Evolutionary conservation across 352 stramenopile genomes (phyloP).

Genomic region (Phytophthora pluvialis): DNA sequence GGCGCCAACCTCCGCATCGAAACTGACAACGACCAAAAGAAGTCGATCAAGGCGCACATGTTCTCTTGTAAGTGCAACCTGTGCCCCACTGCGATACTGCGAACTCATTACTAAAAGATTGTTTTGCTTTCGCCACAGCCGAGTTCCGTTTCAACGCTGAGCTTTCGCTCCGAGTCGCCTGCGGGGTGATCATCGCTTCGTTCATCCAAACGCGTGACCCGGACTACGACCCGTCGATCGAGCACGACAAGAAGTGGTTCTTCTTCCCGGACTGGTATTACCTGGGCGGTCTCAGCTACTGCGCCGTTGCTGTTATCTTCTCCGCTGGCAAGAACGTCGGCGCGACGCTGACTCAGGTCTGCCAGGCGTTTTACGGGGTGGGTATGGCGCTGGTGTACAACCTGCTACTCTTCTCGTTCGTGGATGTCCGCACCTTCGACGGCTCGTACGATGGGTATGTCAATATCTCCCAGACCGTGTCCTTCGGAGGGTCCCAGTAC

Average conservation of each 20-base stretch:
- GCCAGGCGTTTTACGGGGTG: slow-evolving; percentile 79
- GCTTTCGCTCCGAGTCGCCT: slow-evolving; percentile 70
- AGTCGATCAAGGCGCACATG: slow-evolving; percentile 54
- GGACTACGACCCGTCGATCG: slow-evolving; percentile 46
- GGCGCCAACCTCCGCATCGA: slow-evolving; percentile 74
- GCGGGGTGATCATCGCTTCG: slow-evolving; percentile 72
- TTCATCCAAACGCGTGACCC: slow-evolving; percentile 68
- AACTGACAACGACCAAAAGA: slow-evolving; percentile 64
- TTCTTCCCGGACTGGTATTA: slow-evolving; percentile 74
- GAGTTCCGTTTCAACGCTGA: slow-evolving; percentile 76
- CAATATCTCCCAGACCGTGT: slow-evolving; percentile 57
- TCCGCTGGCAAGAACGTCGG: slow-evolving; percentile 77
- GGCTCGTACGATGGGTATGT: slow-evolving; percentile 56
- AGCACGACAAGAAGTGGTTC: slow-evolving; percentile 71
- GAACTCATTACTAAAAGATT: background rate
- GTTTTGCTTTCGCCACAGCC: slow-evolving; percentile 34
- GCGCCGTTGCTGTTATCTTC: slow-evolving; percentile 78
- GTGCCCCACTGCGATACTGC: background rate
- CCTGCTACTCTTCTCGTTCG: slow-evolving; percentile 64
- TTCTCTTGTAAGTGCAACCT: slow-evolving; percentile 53
- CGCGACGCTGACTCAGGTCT: slow-evolving; percentile 70
- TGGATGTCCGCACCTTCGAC: slow-evolving; percentile 53
- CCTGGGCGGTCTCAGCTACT: slow-evolving; percentile 68
- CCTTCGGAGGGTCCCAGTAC: slow-evolving; percentile 67
- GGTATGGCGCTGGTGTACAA: slow-evolving; percentile 84